These are phyloP conservation scores for Zymoseptoria brevis DNA, from an alignment of 2,329 filamentous ascomycete genomes.

Conservation along the genomic window DNA sequence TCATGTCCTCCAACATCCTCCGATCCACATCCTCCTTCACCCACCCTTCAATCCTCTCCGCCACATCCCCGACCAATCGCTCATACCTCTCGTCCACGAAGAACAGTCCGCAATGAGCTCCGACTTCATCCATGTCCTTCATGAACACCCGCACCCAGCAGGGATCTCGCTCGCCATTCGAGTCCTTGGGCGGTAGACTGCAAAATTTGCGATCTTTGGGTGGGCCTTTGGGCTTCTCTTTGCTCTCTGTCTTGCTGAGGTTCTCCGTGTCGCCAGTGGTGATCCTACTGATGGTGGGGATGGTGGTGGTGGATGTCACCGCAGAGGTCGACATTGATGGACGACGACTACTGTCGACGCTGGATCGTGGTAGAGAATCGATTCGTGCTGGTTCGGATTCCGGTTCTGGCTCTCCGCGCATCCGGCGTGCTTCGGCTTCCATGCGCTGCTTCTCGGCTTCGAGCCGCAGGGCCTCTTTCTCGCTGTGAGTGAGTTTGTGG, in stretches of 20 bases:
- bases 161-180: constrained; percentile 53
- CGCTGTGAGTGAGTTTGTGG: constrained; percentile 21
- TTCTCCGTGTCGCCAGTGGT: constrained; percentile 3
- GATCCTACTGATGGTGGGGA: not conserved
- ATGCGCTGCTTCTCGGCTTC: constrained; percentile 25
- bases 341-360: constrained; percentile 2
- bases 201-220: constrained; percentile 69
- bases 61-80: constrained; percentile 30
- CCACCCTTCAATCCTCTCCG: constrained; percentile 30
- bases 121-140: constrained; percentile 75
- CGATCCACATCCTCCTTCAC: constrained; percentile 18
- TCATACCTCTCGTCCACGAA: constrained; percentile 50
- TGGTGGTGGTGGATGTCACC: not conserved
- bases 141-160: constrained; percentile 76
- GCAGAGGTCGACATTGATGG: not conserved
- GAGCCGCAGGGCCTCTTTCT: constrained; percentile 25
- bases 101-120: constrained; percentile 77
- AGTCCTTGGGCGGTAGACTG: constrained; percentile 54
- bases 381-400: not conserved
- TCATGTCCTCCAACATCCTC: not conserved
- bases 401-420: constrained; percentile 23
- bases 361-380: constrained; percentile 3
- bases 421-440: constrained; percentile 24
- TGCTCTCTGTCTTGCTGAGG: constrained; percentile 10
- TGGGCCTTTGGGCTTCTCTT: constrained; percentile 21